These are phyloP conservation scores for Verticillium dahliae DNA, from an alignment of 2,329 filamentous ascomycete genomes.

Conservation along the genomic window DNA sequence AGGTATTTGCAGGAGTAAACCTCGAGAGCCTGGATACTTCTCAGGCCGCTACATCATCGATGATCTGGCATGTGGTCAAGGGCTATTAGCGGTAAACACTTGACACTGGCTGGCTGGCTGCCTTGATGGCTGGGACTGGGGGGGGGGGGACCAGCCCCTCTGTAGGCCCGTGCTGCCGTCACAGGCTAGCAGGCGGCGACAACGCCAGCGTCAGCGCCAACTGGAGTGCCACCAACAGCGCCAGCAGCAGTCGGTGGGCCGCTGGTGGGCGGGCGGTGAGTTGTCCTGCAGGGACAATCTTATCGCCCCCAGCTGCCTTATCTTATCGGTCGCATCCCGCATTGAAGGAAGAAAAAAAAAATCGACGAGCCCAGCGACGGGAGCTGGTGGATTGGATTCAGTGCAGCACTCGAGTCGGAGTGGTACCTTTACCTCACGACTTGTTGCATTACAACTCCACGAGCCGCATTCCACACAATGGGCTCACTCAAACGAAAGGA, in stretches of 20 bases:
- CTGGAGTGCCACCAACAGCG: not conserved
- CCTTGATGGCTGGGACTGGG: not conserved
- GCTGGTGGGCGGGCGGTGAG: too few relatives aligned
- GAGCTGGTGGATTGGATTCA: not conserved
- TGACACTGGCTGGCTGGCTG: not conserved
- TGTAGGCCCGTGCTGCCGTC: not conserved
- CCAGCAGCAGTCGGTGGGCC: too few relatives aligned
- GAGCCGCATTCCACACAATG: constrained; percentile 31
- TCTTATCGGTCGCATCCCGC: constrained; percentile 1
- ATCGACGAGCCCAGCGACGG: not conserved
- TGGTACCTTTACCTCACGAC: not conserved
- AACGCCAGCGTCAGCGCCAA: too few relatives aligned
- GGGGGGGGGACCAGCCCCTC: not conserved
- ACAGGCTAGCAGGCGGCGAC: not conserved
- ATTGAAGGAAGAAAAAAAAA: not conserved
- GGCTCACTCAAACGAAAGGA: constrained; percentile 53
- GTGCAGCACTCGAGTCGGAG: not conserved
- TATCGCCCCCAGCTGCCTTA: not conserved
- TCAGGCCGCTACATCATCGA: not conserved
- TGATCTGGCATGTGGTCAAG: not conserved
- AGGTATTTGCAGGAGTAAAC: constrained; percentile 34
- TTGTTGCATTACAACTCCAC: not conserved
- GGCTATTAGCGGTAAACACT: not conserved
- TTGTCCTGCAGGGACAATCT: not conserved
- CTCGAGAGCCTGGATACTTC: constrained; percentile 40